Evolutionary conservation across 441 rosid genomes (phyloP), one percentile per base, ranked within the genome.

Genomic region (California macrophylla): DNA sequence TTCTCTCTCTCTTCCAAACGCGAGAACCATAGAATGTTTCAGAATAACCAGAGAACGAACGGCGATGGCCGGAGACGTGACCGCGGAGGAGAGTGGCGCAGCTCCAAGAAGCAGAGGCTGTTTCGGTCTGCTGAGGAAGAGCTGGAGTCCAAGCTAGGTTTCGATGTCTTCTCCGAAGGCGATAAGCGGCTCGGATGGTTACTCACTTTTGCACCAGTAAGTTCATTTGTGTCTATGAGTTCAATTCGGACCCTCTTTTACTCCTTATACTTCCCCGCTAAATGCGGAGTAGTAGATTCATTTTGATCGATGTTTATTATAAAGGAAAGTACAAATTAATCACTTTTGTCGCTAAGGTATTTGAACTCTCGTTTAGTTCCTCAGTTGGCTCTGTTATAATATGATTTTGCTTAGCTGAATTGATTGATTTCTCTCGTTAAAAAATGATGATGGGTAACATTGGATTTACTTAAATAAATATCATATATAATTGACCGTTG

Each of bases 101-200:
- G 79, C 74, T 77, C 86, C 23, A 90, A 84, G 82, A 89, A 74
- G 84, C 91, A 78, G 81, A 89, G 85, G 83, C 82, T 83, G 54
- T 75, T 87, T 63, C 93, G 89, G 28, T 87, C 71, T 34, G 88
- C 89, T 32, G 94, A 87, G 79, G 99, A 94, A 68, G 89, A 90
- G 82, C 88, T 90, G 28, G 97, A 90, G 82, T 74, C 91, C 18
- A 94, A 94, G 87, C 81, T 94, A 45, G 99, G 99, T 64, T 92
- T 86, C 77, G 94, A 83, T 80, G 81, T 94, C 56, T 93, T 90
- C 81, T 82, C 85, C 8, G 96, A 94, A 77, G 98, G 97, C n/a
- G 97, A 90, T 23, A 90, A 83, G 10, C 97, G 96, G 64, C 98
- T 94, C 28, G 99, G 98, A 12, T 94, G 98, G 98, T 78, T 94